Evolutionary conservation across 225 moss, liverwort and hornwort species (phyloP), one percentile per base, ranked within the genome.

Genomic region (Polytrichum commune): DNA sequence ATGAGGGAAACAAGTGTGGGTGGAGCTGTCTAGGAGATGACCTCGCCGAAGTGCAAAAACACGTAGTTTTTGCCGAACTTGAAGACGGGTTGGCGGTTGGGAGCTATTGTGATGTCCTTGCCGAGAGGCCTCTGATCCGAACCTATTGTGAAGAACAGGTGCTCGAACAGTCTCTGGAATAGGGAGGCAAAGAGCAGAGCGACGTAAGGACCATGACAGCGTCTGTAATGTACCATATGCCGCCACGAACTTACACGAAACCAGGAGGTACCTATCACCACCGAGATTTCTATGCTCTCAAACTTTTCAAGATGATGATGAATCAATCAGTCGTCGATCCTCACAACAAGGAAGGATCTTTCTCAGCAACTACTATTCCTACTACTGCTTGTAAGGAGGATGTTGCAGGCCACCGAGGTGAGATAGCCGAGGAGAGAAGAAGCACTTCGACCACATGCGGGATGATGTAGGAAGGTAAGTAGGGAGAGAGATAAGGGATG

Each of bases 141-240:
- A 71, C 83, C 76, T 77, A 76, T 67, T 81, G 72, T 63, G 67
- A 76, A 74, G 76, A 76, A 78, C 53, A 81, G 72, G 58, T 76
- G 76, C 71, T 84, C 76, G 58, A 87, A 79, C 54, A 83, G 29
- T 87, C 87, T 87, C 83, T 83, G 87, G 83, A 87, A 72, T 87
- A 87, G 64, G 83, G 81, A 87, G 60, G 87, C 80, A 81, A 87
- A 81, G 87, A 87, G 78, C 78, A 84, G 71, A 72, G 69, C 81
- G 66, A 84, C 76, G 81, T 84, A 77, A 87, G 84, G 83, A 87
- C 87, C 87, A 87, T 83, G 87, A 87, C 87, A 87, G 74, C 76
- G 79, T 76, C 87, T 87, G 84, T 84, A 87, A 84, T 87, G 87
- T 87, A 87, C 84, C 87, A 87, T 87, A 87, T 81, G 86, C 86